A percentile compares a stretch with the other conserved stretches of the same genome.
These are phyloP conservation scores for Amphibolis antarctica DNA, from an alignment of 106 monocot species.

Conservation along the genomic window DNA sequence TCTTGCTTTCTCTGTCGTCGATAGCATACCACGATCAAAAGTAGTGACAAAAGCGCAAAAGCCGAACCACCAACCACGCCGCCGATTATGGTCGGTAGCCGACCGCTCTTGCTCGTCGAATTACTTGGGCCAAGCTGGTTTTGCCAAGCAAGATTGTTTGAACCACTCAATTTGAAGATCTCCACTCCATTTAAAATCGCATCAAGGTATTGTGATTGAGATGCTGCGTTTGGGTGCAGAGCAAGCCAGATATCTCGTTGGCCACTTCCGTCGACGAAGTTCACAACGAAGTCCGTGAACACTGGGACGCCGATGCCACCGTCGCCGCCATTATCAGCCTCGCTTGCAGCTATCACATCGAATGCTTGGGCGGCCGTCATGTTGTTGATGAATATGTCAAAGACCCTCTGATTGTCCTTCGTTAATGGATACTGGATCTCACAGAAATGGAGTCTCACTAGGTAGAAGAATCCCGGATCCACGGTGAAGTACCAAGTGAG, in stretches of 20 bases:
- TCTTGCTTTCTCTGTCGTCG: constrained; percentile 21
- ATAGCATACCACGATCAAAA: neutral
- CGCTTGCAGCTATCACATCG: constrained; percentile 26
- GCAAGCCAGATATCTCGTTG: no score
- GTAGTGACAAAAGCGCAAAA: constrained; percentile 9
- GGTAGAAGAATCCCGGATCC: no score
- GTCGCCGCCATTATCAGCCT: neutral
- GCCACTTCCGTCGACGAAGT: no score
- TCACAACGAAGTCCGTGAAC: no score
- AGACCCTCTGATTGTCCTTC: constrained; percentile 51
- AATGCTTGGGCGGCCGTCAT: constrained; percentile 13
- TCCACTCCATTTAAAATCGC: constrained; percentile 51
- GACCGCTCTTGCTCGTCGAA: neutral
- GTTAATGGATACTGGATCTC: no score
- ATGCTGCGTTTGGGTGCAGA: no score
- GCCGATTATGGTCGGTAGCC: constrained; percentile 11
- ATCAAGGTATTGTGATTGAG: constrained; percentile 31
- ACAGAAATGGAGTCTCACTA: no score
- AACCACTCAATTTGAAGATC: constrained; percentile 35
- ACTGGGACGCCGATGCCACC: no score
- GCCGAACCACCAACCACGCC: constrained; percentile 25
- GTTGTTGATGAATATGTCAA: constrained; percentile 43
- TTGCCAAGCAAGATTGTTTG: no score
- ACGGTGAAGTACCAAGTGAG: no score
- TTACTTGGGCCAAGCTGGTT: neutral